Base-by-base conservation (phyloP, 2,329 filamentous ascomycete genomes). In the Emmonsiellopsis sp. region DNA sequence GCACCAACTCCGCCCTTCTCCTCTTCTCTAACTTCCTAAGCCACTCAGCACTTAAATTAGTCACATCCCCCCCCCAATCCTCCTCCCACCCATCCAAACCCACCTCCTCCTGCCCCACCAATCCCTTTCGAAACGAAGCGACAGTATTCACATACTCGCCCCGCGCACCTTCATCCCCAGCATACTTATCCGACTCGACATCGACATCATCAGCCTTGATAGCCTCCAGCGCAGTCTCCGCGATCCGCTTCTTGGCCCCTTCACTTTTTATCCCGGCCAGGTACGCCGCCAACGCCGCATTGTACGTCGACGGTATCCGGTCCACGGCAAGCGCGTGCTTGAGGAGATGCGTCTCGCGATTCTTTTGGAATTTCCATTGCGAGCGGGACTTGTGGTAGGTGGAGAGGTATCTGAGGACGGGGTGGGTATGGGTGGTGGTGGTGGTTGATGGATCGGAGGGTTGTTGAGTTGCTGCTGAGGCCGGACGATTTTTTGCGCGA, bases 331-430 rank as follows among this genome's bases (percentile, higher is more conserved):
- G 88, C 45, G 87, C 73, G 73, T 94, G 84, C 69, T 93, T 92
- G 65, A 96, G 81, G 10, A 96, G 76, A 61, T 88, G 82, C 52
- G 85, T 88, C 70, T 96, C 91, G 65, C 89, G 83, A 62, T 89
- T 91, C 74, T 96, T 96, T 75, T 94, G 95, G 76, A 96, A 97
- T 70, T 95, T 96, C 92, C 92, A 97, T 61, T 76, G 77, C 8
- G 79, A 75, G 54, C 83, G 83, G 56, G 83, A 79, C 53, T 79
- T 79, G 70, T 87, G 78, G 78, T 90, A 95, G 65, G 85, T 82
- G 46, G 78, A 78, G 44, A 96, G 79, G 67, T 96, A 96, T 51
- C 81, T 77, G 13, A 94, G 76, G 54, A 89, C 85, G 11, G 84
- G 79, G 6, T 63, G 50, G 8, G 53, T 44, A 4, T 60, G 37